These are phyloP conservation scores for Pleurotus citrinopileatus DNA, from an alignment of 768 basidiomycete species.

Conservation along the genomic window DNA sequence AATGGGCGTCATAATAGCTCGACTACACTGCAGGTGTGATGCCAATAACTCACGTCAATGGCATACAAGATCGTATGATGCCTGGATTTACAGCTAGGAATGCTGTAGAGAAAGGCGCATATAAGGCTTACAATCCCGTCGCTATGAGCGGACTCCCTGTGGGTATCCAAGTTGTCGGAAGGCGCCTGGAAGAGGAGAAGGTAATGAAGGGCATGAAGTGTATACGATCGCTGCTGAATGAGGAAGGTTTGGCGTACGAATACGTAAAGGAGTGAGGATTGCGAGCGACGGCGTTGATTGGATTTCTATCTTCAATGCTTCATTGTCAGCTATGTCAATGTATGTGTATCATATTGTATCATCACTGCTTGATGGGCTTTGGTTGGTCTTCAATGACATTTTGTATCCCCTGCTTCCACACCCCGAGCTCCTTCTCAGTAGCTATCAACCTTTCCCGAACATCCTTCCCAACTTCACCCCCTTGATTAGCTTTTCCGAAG, in stretches of 20 bases:
- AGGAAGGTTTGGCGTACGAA: slow-evolving; percentile 23
- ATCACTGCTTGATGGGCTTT: slow-evolving; percentile 5
- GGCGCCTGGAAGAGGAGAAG: slow-evolving; percentile 61
- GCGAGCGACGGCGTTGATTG: neutral
- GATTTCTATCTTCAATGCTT: too few relatives aligned
- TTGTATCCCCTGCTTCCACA: slow-evolving; percentile 63
- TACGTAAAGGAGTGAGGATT: slow-evolving; percentile 11
- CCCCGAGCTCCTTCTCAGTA: slow-evolving; percentile 69
- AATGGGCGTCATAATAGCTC: slow-evolving; percentile 23
- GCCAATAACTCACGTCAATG: slow-evolving; percentile 53
- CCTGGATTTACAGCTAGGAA: slow-evolving; percentile 35
- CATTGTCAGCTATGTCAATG: too few relatives aligned
- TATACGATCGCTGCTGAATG: slow-evolving; percentile 33
- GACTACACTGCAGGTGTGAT: slow-evolving; percentile 56
- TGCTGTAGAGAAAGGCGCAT: slow-evolving; percentile 41
- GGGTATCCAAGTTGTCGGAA: slow-evolving; percentile 59
- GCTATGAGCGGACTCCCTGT: slow-evolving; percentile 60
- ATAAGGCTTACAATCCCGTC: slow-evolving; percentile 46
- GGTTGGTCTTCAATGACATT: slow-evolving; percentile 49
- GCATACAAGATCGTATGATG: slow-evolving; percentile 36
- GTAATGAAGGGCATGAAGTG: slow-evolving; percentile 59
- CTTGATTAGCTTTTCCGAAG: slow-evolving; percentile 70
- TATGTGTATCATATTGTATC: too few relatives aligned
- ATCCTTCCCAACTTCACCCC: slow-evolving; percentile 67
- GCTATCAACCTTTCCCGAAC: slow-evolving; percentile 57